Conservation (phyloP, 768 basidiomycete genomes). For the Lentinula guzmanii region DNA sequence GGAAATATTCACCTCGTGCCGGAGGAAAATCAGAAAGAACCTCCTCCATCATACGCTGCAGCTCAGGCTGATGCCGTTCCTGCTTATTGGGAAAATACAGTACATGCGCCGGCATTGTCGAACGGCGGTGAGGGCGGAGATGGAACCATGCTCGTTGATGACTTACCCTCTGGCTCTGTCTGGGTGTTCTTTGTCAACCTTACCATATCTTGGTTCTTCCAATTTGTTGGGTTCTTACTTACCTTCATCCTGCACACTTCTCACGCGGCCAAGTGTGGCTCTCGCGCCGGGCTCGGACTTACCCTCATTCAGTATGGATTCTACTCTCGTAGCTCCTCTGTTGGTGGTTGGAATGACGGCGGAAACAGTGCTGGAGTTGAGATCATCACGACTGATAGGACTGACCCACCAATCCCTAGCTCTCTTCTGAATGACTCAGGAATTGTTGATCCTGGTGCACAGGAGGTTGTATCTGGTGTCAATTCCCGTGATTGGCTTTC, state of each 20-base stretch:
- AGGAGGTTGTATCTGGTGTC: constrained; percentile 19
- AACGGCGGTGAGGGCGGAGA: constrained; percentile 35
- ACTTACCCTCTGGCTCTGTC: constrained; percentile 79
- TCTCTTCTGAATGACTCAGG: constrained; percentile 8
- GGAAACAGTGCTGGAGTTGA: constrained; percentile 10
- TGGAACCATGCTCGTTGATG: constrained; percentile 81
- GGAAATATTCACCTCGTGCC: constrained; percentile 63
- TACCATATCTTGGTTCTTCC: constrained; percentile 92
- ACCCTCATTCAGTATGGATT: constrained; percentile 93
- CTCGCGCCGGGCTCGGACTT: constrained; percentile 90
- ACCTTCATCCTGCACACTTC: constrained; percentile 87
- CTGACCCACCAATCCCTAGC: constrained; percentile 1
- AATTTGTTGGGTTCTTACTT: constrained; percentile 89
- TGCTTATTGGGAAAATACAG: constrained; percentile 94
- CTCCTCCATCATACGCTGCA: constrained; percentile 86
- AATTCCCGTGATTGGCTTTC: constrained; percentile 83
- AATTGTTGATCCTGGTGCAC: constrained; percentile 16
- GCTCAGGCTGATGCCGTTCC: constrained; percentile 90
- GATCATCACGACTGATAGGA: neutral
- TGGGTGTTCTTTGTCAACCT: constrained; percentile 71
- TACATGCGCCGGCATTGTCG: constrained; percentile 66
- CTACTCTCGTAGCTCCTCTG: constrained; percentile 43
- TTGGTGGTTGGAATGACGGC: constrained; percentile 17
- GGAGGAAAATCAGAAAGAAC: constrained; percentile 75
- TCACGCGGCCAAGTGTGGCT: constrained; percentile 91